Evolutionary conservation across 75 land plant species (phyloP).

Genomic region (Cupressus sempervirens): DNA sequence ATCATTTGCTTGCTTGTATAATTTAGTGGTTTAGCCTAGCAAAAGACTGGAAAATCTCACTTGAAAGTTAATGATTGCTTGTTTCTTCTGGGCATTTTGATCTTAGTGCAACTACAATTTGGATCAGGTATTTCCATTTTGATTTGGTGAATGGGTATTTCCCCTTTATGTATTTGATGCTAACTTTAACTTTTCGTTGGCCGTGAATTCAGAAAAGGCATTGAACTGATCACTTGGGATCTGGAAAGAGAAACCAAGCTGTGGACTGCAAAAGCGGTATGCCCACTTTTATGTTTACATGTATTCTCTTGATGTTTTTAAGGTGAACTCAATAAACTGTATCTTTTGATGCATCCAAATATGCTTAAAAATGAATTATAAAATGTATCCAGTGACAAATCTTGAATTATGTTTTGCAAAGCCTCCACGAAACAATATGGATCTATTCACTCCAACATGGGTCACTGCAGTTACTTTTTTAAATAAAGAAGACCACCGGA

Average conservation of each 20-base stretch:
- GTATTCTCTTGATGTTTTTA: neutral
- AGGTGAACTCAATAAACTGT: neutral
- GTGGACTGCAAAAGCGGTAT: constrained; percentile 75
- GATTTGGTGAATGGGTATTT: neutral
- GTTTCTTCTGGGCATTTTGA: neutral
- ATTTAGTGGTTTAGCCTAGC: neutral
- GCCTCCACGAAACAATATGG: constrained; percentile 68
- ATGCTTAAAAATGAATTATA: neutral
- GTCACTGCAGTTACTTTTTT: constrained; percentile 72
- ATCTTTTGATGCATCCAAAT: neutral
- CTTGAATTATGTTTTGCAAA: constrained; percentile 12
- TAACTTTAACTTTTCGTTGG: neutral
- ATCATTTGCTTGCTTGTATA: neutral
- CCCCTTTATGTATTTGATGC: neutral
- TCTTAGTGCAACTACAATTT: neutral
- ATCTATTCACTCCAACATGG: constrained; percentile 72
- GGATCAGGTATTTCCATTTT: neutral
- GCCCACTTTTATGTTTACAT: constrained; percentile 14
- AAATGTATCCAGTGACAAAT: neutral
- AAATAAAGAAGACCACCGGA: constrained; percentile 61
- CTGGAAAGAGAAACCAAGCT: constrained; percentile 38
- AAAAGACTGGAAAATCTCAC: neutral
- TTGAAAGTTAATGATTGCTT: neutral
- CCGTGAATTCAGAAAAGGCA: constrained; percentile 48
- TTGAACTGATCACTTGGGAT: constrained; percentile 77